phyloP scores from a whole-genome alignment of 768 basidiomycete species.

The Lactarius sp. region DNA sequence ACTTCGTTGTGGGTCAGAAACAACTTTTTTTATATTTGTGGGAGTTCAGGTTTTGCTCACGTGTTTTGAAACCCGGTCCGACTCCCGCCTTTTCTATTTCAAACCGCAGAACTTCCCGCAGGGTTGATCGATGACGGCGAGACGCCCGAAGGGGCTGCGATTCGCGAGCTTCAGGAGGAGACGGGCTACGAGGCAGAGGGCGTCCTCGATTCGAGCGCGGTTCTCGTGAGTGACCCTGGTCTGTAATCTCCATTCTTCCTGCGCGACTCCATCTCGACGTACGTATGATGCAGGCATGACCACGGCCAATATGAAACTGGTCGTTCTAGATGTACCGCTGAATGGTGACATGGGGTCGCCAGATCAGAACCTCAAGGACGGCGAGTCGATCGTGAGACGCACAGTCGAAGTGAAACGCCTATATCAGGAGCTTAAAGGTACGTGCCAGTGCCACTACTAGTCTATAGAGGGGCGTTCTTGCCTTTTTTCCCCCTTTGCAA shows the following conservation, averaged over 20 bases:
- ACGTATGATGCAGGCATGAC: conserved; percentile 65
- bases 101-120: conserved; percentile 50
- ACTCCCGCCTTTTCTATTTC: background rate
- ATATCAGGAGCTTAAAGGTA: conserved; percentile 61
- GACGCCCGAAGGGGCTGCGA: conserved; percentile 70
- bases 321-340: conserved; percentile 64
- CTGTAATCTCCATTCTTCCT: conserved; percentile 17
- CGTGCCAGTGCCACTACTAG: conserved; percentile 22
- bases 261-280: background rate
- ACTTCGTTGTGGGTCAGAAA: conserved; percentile 54
- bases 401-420: conserved; percentile 67
- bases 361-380: conserved; percentile 74
- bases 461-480: too few relatives aligned
- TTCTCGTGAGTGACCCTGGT: conserved; percentile 73
- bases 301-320: conserved; percentile 87
- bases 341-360: conserved; percentile 65
- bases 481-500: background rate
- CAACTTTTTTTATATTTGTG: background rate
- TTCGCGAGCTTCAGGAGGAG: conserved; percentile 90
- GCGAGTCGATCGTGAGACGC: conserved; percentile 75
- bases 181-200: conserved; percentile 75
- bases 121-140: conserved; percentile 87
- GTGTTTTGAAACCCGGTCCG: background rate
- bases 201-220: conserved; percentile 57
- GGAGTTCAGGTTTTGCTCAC: background rate